Evolutionary conservation across 257 asterid genomes (phyloP).

Genomic region (Primulina eburnea): DNA sequence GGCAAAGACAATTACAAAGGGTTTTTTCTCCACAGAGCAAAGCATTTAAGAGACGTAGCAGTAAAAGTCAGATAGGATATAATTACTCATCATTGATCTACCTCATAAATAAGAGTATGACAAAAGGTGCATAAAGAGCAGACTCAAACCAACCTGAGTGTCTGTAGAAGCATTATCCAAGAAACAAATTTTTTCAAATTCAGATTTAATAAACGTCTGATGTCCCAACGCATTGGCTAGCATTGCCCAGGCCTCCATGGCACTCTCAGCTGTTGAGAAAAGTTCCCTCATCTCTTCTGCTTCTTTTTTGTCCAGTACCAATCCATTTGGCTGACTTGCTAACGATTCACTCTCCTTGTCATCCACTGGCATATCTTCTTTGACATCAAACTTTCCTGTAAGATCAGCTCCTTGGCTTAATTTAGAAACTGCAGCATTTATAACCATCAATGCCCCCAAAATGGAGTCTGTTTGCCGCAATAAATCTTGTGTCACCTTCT

Average conservation of each 20-base stretch:
- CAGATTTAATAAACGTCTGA: conserved; percentile 90
- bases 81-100: neutral
- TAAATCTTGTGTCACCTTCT: conserved; percentile 78
- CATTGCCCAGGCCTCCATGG: conserved; percentile 99
- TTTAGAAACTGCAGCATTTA: conserved; percentile 81
- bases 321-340: conserved; percentile 32
- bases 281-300: conserved; percentile 95
- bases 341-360: conserved; percentile 24
- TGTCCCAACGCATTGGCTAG: conserved; percentile 93
- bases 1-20: neutral
- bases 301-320: conserved; percentile 66
- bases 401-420: conserved; percentile 48
- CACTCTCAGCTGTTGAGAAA: conserved; percentile 95
- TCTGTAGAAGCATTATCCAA: conserved; percentile 83
- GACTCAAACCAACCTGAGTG: conserved; percentile 67
- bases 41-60: neutral
- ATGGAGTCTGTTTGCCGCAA: conserved; percentile 82
- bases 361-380: conserved; percentile 36
- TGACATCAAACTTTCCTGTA: conserved; percentile 37
- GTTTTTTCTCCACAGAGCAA: neutral
- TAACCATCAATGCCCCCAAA: conserved; percentile 81
- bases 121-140: conserved; percentile 3
- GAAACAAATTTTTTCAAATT: conserved; percentile 89
- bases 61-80: too few relatives aligned
- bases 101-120: neutral